Evolutionary conservation across 2,329 filamentous ascomycete species (phyloP).

Genomic region (Nigrospora sphaerica): DNA sequence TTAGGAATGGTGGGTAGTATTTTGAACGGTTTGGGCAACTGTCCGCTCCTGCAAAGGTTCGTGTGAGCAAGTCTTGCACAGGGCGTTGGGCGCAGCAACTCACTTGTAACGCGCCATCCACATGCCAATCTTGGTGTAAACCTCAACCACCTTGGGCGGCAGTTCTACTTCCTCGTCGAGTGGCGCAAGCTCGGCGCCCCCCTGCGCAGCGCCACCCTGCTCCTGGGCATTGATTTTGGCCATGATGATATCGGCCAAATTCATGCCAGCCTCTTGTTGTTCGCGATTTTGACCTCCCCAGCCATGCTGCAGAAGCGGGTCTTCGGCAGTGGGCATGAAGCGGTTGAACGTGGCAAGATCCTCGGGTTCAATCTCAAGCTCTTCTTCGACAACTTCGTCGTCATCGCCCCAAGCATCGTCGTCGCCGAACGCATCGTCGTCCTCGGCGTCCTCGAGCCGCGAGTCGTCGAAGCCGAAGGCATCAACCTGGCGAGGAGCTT

Average conservation of each 20-base stretch:
- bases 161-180: constrained; percentile 79
- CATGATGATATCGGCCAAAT: constrained; percentile 87
- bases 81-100: constrained; percentile 47
- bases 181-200: constrained; percentile 41
- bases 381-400: constrained; percentile 64
- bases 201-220: constrained; percentile 42
- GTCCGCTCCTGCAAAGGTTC: not conserved
- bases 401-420: constrained; percentile 59
- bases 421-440: constrained; percentile 42
- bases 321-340: constrained; percentile 68
- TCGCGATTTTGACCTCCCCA: constrained; percentile 36
- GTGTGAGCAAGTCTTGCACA: too few relatives aligned
- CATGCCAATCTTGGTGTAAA: constrained; percentile 66
- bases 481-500: constrained; percentile 39
- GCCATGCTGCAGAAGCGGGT: constrained; percentile 65
- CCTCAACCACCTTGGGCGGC: constrained; percentile 85
- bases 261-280: constrained; percentile 44
- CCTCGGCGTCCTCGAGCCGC: constrained; percentile 50
- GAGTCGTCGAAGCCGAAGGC: constrained; percentile 80
- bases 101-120: constrained; percentile 65
- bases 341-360: constrained; percentile 88
- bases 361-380: constrained; percentile 77
- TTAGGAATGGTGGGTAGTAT: constrained; percentile 86
- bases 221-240: constrained; percentile 93
- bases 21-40: constrained; percentile 92